phyloP scores from a whole-genome alignment of 192 early-diverging fungal genomes.

The Entrophospora sp. region DNA sequence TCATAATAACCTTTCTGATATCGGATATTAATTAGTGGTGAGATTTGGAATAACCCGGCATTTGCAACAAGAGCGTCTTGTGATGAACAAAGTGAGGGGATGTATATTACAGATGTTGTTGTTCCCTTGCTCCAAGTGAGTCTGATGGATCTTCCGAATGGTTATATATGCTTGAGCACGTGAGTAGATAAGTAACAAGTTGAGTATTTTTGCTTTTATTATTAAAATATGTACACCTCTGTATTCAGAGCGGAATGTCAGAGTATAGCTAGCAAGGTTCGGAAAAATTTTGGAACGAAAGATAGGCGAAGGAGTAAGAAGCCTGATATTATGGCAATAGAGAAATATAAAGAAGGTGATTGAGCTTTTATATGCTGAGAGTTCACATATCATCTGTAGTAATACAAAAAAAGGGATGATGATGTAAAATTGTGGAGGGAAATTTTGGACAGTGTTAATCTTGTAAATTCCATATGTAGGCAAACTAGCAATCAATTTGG shows the following conservation, averaged over 20 bases:
- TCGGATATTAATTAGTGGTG: too few species aligned
- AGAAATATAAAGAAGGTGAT: conserved; percentile 6
- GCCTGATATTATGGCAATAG: conserved; percentile 8
- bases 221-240: too few species aligned
- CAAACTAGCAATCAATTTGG: conserved; percentile 12
- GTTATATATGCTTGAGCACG: neutral
- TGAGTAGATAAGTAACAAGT: too few species aligned
- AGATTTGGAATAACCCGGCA: too few species aligned
- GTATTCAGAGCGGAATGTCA: neutral
- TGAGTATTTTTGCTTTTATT: too few species aligned
- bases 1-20: neutral
- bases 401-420: conserved; percentile 17
- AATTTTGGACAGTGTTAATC: conserved; percentile 1
- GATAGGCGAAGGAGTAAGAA: too few species aligned
- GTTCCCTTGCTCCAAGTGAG: neutral
- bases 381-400: conserved; percentile 5
- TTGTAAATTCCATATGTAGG: neutral
- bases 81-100: neutral
- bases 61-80: neutral
- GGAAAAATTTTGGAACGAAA: neutral
- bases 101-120: neutral
- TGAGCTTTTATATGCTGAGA: neutral
- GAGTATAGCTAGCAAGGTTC: too few species aligned
- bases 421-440: conserved; percentile 14
- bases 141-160: neutral